Evolutionary conservation across 2,329 filamentous ascomycete genomes (phyloP).

Genomic region (Neopestalotiopsis sp.): DNA sequence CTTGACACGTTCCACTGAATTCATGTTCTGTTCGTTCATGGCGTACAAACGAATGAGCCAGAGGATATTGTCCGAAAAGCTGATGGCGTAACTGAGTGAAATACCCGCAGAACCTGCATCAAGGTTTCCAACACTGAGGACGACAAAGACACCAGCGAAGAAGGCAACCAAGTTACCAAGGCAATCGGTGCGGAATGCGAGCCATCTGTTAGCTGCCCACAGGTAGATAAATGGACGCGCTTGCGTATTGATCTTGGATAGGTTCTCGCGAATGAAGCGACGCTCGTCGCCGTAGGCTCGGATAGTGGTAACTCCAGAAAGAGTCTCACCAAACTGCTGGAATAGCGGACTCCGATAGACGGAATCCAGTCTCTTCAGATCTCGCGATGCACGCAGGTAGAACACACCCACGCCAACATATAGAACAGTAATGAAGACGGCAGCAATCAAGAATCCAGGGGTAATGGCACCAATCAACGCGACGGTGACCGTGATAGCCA

Average conservation of each 20-base stretch:
- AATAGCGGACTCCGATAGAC: slow-evolving; percentile 93
- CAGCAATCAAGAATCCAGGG: slow-evolving; percentile 87
- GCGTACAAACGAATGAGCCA: slow-evolving; percentile 96
- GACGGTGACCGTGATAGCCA: slow-evolving; percentile 81
- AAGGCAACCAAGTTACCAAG: slow-evolving; percentile 92
- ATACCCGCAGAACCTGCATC: slow-evolving; percentile 92
- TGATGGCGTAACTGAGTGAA: slow-evolving; percentile 93
- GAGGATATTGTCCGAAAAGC: slow-evolving; percentile 94
- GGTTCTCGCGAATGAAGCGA: slow-evolving; percentile 91
- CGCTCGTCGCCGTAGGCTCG: slow-evolving; percentile 94
- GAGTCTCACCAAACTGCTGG: slow-evolving; percentile 96
- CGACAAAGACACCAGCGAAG: slow-evolving; percentile 90
- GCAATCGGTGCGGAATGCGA: slow-evolving; percentile 88
- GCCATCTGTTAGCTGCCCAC: slow-evolving; percentile 97
- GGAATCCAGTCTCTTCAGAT: slow-evolving; percentile 93
- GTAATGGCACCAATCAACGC: slow-evolving; percentile 87
- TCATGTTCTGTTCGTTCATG: slow-evolving; percentile 99
- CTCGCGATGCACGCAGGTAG: slow-evolving; percentile 91
- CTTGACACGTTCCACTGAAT: slow-evolving; percentile 95
- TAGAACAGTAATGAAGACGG: slow-evolving; percentile 79
- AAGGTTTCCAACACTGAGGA: slow-evolving; percentile 79
- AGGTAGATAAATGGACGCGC: slow-evolving; percentile 93
- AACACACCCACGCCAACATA: slow-evolving; percentile 86
- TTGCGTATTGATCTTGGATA: slow-evolving; percentile 86
- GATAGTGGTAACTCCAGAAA: slow-evolving; percentile 94